Conservation (phyloP, 2,329 filamentous ascomycete genomes). For the Pyricularia sp. region DNA sequence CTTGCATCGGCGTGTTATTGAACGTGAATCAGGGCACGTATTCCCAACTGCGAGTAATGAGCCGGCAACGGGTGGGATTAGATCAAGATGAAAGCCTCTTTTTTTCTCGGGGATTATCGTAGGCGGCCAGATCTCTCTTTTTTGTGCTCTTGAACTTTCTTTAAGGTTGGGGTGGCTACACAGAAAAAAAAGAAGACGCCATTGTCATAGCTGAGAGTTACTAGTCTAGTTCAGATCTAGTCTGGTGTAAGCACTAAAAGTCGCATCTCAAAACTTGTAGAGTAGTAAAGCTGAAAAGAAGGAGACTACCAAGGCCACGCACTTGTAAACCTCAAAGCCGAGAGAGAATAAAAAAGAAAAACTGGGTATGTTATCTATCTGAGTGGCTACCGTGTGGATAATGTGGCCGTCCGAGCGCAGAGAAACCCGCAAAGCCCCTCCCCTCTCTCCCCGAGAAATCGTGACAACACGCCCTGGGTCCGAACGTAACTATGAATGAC, state of each 20-base stretch:
- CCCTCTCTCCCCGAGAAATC: not conserved
- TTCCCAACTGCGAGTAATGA: not conserved
- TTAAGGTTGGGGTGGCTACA: not conserved
- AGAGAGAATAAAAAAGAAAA: not conserved
- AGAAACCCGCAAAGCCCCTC: not conserved
- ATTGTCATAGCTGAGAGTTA: not conserved
- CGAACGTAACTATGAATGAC: not conserved
- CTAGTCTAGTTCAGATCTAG: not conserved
- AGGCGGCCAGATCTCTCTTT: too few species aligned
- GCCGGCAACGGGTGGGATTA: not conserved
- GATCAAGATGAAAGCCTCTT: too few species aligned
- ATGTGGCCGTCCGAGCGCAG: not conserved
- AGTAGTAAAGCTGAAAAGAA: not conserved
- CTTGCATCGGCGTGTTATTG: not conserved
- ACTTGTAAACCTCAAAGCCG: not conserved
- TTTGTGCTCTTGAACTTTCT: not conserved
- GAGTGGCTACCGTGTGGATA: not conserved
- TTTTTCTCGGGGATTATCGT: too few species aligned
- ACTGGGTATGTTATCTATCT: not conserved
- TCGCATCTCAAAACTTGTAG: not conserved
- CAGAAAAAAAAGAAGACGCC: not conserved
- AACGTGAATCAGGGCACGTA: not conserved
- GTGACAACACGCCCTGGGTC: not conserved
- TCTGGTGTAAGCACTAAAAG: not conserved
- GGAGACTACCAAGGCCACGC: too few species aligned